Evolutionary conservation across 768 basidiomycete species (phyloP).

Genomic region (Trametes cubensis): DNA sequence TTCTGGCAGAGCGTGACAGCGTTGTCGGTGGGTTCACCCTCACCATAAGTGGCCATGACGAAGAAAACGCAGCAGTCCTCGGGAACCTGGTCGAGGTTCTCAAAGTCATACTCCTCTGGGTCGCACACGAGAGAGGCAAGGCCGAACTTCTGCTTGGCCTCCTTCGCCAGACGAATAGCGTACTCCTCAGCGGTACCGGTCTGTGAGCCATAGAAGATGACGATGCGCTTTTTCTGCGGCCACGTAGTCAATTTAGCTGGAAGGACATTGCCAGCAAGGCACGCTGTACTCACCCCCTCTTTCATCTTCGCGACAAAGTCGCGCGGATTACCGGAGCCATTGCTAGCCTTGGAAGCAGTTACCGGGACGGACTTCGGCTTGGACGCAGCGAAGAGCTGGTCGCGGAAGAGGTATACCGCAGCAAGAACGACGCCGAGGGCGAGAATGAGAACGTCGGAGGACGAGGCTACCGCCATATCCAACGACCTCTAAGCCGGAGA

Average conservation of each 20-base stretch:
- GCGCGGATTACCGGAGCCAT: conserved; percentile 84
- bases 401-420: conserved; percentile 80
- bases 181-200: conserved; percentile 99
- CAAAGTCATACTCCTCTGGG: conserved; percentile 98
- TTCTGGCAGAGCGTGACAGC: conserved; percentile 94
- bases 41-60: conserved; percentile 97
- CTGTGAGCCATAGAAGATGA: conserved; percentile 98
- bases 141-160: conserved; percentile 95
- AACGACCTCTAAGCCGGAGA: conserved; percentile 13
- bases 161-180: conserved; percentile 95
- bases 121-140: conserved; percentile 96
- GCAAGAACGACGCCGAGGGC: conserved; percentile 75
- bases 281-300: conserved; percentile 68
- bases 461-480: conserved; percentile 61
- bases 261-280: neutral
- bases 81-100: conserved; percentile 89
- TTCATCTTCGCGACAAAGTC: conserved; percentile 97
- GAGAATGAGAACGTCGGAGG: conserved; percentile 75
- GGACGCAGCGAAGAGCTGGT: conserved; percentile 71
- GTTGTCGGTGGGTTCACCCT: conserved; percentile 99
- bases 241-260: conserved; percentile 11
- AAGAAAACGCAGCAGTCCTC: conserved; percentile 90
- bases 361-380: conserved; percentile 60
- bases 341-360: conserved; percentile 43
- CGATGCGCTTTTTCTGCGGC: conserved; percentile 88